phyloP scores from a whole-genome alignment of 2,329 filamentous ascomycete species.

The Pyricularia grisea region DNA sequence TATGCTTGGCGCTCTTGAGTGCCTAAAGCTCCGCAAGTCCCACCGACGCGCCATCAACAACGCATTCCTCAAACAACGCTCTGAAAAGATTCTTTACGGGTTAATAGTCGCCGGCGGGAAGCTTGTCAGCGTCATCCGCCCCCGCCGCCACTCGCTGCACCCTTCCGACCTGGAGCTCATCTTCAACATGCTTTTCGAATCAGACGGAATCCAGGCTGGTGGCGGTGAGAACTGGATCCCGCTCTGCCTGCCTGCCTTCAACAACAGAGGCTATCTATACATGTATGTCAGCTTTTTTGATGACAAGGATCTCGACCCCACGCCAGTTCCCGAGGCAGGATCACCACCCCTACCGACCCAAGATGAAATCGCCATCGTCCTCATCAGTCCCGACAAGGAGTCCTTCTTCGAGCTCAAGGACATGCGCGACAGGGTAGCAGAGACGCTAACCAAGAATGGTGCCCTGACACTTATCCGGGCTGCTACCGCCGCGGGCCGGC shows the following conservation, averaged over 20 bases:
- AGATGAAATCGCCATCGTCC: slow-evolving; percentile 79
- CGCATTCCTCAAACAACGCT: slow-evolving; percentile 68
- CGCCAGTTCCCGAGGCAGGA: slow-evolving; percentile 22
- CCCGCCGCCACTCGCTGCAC: slow-evolving; percentile 89
- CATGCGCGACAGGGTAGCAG: slow-evolving; percentile 52
- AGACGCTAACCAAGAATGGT: slow-evolving; percentile 67
- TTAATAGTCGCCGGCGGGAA: slow-evolving; percentile 86
- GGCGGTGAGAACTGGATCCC: slow-evolving; percentile 97
- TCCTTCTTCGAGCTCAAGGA: slow-evolving; percentile 83
- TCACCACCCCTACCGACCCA: background rate
- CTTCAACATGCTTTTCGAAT: slow-evolving; percentile 99
- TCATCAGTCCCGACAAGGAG: slow-evolving; percentile 89
- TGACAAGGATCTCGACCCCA: background rate
- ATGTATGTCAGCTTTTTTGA: slow-evolving; percentile 98
- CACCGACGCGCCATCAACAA: slow-evolving; percentile 82
- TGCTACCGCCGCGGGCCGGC: slow-evolving; percentile 63
- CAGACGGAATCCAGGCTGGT: slow-evolving; percentile 80
- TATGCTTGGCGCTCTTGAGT: slow-evolving; percentile 83
- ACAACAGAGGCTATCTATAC: slow-evolving; percentile 92
- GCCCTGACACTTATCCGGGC: slow-evolving; percentile 65
- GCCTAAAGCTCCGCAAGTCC: slow-evolving; percentile 81
- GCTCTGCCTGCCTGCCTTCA: slow-evolving; percentile 90
- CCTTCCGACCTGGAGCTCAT: slow-evolving; percentile 92
- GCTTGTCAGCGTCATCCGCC: slow-evolving; percentile 88
- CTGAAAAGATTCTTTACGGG: slow-evolving; percentile 78